Evolutionary conservation across 2,329 filamentous ascomycete species (phyloP), one percentile per base, ranked within the genome.

Genomic region (Aspergillus ruber): DNA sequence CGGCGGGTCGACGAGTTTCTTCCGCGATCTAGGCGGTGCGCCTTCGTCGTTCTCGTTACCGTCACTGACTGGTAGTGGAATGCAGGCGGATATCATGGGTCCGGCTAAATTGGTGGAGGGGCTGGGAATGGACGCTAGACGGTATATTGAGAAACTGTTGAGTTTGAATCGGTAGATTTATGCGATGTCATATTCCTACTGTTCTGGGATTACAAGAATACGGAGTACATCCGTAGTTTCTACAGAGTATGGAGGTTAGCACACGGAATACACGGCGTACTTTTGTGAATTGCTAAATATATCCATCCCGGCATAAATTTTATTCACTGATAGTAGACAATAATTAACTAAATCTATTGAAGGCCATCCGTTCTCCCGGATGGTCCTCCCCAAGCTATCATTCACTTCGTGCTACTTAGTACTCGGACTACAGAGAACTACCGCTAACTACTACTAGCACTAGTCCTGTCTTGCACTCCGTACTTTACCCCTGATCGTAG

Each of bases 121-220:
- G 6, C 54, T 75, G 35, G 73, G 73, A 1, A 58, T 75, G 35
- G 72, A 75, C 64, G 66, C 72, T 17, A 65, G 67, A 50, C 66
- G 64, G 48, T 75, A 74, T 64, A 69, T 75, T 50, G 72, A 75
- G 53, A 66, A 65, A 32, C 52, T 75, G 52, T 57, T 75, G 38
- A 68, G 62, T 50, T 60, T 75, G 56, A 74, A 72, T 61, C 58
- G 65, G 54, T 74, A 29, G 25, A 29, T 12, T 29, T 29, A 29
- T 10, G 9, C 25, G 4, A 29, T 29, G 25, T 12, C 25, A 29
- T 29, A 29, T 29, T 27, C 9, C 25, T 9, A 27, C 25, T 27
- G 25, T 9, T 27, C 25, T 27, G 25, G 25, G 12, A 29, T 29
- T 29, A 29, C 10, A 29, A 9, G 9, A 12, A 50, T 17, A 36